Evolutionary conservation across 805 yeast genomes (phyloP).

Genomic region (Metschnikowia dekortorum): DNA sequence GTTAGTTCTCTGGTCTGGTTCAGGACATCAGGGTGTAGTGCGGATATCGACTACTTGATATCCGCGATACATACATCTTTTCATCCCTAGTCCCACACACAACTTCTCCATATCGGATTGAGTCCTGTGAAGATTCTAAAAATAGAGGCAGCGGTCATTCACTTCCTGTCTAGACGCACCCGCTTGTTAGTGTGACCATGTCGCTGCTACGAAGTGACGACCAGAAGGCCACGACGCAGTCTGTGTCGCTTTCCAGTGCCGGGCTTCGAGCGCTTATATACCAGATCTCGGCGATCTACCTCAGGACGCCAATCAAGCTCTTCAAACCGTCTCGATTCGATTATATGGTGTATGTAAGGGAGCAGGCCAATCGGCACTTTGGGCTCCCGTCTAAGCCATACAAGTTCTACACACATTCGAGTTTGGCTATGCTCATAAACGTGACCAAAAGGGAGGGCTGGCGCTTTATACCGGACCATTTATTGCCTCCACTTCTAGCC

Average conservation of each 20-base stretch:
- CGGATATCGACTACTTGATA: not conserved
- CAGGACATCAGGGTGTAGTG: too few species aligned
- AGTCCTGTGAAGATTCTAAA: not conserved
- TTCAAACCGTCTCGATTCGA: constrained; percentile 91
- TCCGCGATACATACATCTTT: not conserved
- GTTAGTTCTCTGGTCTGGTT: too few species aligned
- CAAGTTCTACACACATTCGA: constrained; percentile 65
- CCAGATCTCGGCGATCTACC: constrained; percentile 71
- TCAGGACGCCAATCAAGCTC: constrained; percentile 78
- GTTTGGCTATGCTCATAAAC: constrained; percentile 65
- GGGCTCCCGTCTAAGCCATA: constrained; percentile 46
- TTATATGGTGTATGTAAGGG: constrained; percentile 66
- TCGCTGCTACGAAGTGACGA: constrained; percentile 14
- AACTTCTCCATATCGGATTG: too few species aligned
- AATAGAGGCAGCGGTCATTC: too few species aligned
- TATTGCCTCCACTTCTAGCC: constrained; percentile 82
- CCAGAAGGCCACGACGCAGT: constrained; percentile 26
- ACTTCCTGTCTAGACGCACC: too few species aligned
- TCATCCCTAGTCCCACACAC: too few species aligned
- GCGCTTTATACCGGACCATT: constrained; percentile 78
- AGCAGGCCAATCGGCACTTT: constrained; percentile 43
- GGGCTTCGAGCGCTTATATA: constrained; percentile 80
- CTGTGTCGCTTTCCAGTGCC: constrained; percentile 78
- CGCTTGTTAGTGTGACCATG: not conserved
- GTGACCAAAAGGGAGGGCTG: constrained; percentile 80